Evolutionary conservation across 2,329 filamentous ascomycete species (phyloP).

Genomic region (Neopestalotiopsis sp.): DNA sequence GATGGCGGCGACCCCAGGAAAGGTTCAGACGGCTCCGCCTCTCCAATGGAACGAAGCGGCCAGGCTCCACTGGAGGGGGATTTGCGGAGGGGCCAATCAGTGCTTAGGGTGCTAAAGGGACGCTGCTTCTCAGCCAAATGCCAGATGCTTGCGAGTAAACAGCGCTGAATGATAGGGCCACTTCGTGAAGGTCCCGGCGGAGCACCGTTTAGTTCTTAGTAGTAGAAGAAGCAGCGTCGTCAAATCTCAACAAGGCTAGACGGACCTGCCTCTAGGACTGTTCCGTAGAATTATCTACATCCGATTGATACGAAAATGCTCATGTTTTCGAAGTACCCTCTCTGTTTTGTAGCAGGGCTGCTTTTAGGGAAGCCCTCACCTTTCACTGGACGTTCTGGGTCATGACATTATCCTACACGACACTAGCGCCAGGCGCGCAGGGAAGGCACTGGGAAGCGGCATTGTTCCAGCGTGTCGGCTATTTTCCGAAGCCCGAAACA

Average conservation of each 20-base stretch:
- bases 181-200: constrained; percentile 12
- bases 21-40: constrained; percentile 16
- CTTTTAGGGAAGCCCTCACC: not conserved
- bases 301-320: not conserved
- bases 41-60: constrained; percentile 12
- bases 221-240: not conserved
- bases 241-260: constrained; percentile 9
- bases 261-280: not conserved
- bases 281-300: not conserved
- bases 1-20: constrained; percentile 16
- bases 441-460: constrained; percentile 5
- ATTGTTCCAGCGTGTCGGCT: constrained; percentile 2
- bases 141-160: not conserved
- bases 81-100: constrained; percentile 23
- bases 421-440: not conserved
- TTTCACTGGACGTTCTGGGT: not conserved
- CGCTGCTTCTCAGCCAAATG: not conserved
- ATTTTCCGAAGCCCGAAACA: constrained; percentile 11
- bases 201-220: not conserved
- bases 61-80: constrained; percentile 18
- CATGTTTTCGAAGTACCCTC: not conserved
- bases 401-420: not conserved
- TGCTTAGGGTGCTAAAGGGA: constrained; percentile 11
- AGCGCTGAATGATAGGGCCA: constrained; percentile 1
- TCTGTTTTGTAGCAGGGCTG: not conserved